Base-by-base conservation (phyloP, 495 filamentous ascomycete genomes). In the Astrocystis sublimbata region DNA sequence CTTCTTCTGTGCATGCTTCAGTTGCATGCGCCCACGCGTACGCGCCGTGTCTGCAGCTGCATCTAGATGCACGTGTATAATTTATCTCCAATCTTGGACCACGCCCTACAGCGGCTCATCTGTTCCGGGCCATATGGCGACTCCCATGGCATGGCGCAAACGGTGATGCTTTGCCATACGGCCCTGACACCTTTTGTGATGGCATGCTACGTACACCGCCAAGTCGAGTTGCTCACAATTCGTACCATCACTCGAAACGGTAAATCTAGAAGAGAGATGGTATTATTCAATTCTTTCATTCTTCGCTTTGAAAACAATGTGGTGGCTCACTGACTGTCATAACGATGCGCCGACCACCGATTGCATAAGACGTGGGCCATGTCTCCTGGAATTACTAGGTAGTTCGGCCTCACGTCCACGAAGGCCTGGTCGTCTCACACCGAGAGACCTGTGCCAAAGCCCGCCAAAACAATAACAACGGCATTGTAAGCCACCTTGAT, bases 121-220 rank as follows among this genome's bases (percentile, higher is more conserved):
- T 71, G 61, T 60, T n/a, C n/a, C 60, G 36, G 17, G 36, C 17
- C 38, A 62, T 72, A 58, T 60, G 13, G 65, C 53, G 46, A 26
- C 58, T 68, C n/a, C n/a, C n/a, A n/a, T n/a, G n/a, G n/a, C 60
- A 63, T 66, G 55, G 61, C 68, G 67, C 69, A 72, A 72, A 72
- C 69, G 61, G 63, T 43, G 28, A 60, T 64, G 62, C 58, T 60
- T 64, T 68, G 62, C 57, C 38, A 60, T 67, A 61, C 60, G 54
- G 42, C 64, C 15, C 6, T 66, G 42, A 56, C 6, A n/a, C n/a
- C n/a, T n/a, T n/a, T n/a, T n/a, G n/a, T n/a, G n/a, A n/a, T n/a
- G 50, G 43, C 49, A 51, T 58, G 62, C 41, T 43, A 26, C 58
- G 53, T 60, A 64, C 47, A 62, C 58, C 62, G 64, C 38, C 19